Conservation (phyloP, 2,329 filamentous ascomycete species). For the Talaromyces sp. region DNA sequence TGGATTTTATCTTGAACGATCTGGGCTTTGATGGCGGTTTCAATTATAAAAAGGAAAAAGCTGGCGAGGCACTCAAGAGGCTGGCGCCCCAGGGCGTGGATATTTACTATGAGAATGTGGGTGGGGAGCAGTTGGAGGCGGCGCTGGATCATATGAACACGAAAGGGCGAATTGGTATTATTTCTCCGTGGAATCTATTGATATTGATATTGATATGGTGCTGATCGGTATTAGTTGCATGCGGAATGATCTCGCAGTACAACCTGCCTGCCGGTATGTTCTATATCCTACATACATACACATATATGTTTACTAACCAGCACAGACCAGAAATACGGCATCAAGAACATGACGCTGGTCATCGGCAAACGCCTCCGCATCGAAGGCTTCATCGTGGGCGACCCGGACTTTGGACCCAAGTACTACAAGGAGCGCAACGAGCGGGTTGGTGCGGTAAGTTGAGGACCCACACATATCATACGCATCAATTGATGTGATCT, state of each 20-base stretch:
- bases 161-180: slow-evolving; percentile 56
- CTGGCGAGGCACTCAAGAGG: slow-evolving; percentile 60
- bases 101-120: slow-evolving; percentile 79
- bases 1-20: slow-evolving; percentile 66
- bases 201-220: background rate
- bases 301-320: too few relatives aligned
- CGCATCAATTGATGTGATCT: too few relatives aligned
- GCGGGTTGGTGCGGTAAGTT: slow-evolving; percentile 2
- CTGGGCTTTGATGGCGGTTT: slow-evolving; percentile 69
- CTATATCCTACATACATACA: too few relatives aligned
- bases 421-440: slow-evolving; percentile 39
- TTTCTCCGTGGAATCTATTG: background rate
- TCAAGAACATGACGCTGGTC: slow-evolving; percentile 61
- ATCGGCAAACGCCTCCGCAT: slow-evolving; percentile 62
- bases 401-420: slow-evolving; percentile 61
- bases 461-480: too few relatives aligned
- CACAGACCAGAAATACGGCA: slow-evolving; percentile 54
- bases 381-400: slow-evolving; percentile 69
- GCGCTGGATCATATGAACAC: slow-evolving; percentile 59
- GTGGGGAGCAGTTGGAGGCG: slow-evolving; percentile 67
- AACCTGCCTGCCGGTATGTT: slow-evolving; percentile 44
- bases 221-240: slow-evolving; percentile 35
- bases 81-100: slow-evolving; percentile 74
- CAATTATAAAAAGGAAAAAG: slow-evolving; percentile 81
- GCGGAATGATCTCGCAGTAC: slow-evolving; percentile 71